Percentiles rank a stretch among this genome's conserved stretches.
phyloP scores from a whole-genome alignment of 2,329 filamentous ascomycete species.

The Colletotrichum tropicicola region DNA sequence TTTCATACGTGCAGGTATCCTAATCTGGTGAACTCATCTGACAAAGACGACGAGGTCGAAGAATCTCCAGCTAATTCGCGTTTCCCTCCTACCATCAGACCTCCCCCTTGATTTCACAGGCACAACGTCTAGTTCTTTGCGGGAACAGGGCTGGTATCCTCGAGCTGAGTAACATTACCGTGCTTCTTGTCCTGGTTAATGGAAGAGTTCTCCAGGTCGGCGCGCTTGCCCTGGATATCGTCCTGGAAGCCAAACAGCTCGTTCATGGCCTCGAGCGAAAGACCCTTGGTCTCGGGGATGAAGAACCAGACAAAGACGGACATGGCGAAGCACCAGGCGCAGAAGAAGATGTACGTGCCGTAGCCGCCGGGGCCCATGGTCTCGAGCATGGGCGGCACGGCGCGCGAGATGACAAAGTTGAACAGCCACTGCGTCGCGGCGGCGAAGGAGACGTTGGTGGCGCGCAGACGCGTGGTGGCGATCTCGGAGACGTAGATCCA shows the following conservation, averaged over 20 bases:
- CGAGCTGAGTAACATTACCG: not conserved
- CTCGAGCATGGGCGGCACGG: slow-evolving; percentile 71
- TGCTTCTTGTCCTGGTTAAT: not conserved
- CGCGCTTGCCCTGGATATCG: not conserved
- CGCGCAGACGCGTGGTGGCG: slow-evolving; percentile 57
- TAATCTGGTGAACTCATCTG: too few species aligned
- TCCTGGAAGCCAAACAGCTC: slow-evolving; percentile 23
- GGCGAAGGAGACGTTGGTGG: slow-evolving; percentile 65
- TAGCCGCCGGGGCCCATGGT: slow-evolving; percentile 49
- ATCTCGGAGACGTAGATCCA: slow-evolving; percentile 58
- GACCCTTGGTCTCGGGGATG: slow-evolving; percentile 60
- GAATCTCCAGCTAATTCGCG: too few species aligned
- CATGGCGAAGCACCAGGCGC: slow-evolving; percentile 46
- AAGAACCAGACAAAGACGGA: slow-evolving; percentile 44
- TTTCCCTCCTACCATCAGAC: too few species aligned
- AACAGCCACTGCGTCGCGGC: slow-evolving; percentile 72
- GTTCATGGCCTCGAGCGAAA: slow-evolving; percentile 28
- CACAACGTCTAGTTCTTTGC: too few species aligned
- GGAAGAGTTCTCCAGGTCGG: slow-evolving; percentile 11
- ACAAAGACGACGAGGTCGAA: too few species aligned
- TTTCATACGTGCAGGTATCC: too few species aligned
- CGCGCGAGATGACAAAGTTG: slow-evolving; percentile 71
- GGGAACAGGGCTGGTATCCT: too few species aligned
- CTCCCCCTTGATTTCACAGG: too few species aligned
- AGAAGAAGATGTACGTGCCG: slow-evolving; percentile 53